Evolutionary conservation across 1,139 yeast species (phyloP), one percentile per base, ranked within the genome.

Genomic region (Scheffersomyces parashehatae): DNA sequence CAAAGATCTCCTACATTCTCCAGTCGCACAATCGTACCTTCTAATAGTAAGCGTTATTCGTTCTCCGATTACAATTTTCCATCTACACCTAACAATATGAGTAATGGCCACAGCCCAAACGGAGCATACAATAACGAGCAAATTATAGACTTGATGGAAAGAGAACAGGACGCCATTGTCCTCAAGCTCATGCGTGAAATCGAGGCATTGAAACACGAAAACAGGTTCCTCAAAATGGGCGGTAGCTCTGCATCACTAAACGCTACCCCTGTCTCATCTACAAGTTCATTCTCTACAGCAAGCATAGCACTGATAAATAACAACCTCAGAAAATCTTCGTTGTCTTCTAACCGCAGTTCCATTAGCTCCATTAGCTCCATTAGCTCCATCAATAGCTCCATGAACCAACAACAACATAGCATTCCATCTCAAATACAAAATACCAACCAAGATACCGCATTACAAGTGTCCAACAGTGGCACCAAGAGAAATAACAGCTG

Each of bases 101-200:
- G 7, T 20, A 20, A 20, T 20, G 8, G 26, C 9, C 26, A 20
- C 26, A 28, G 31, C 35, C 26, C n/a, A 5, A 37, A 33, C 15
- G 32, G 42, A 35, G 46, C 41, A 39, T 30, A 37, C 29, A 44
- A 38, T 38, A 48, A 41, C 28, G 83, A 77, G 38, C 79, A 78
- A 47, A 70, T 79, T 33, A 75, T 82, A 38, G 84, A 82, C 57
- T 66, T 76, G 44, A 81, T 83, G 86, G 88, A 83, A 55, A 73
- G 81, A 45, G 88, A 83, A 55, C 88, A 83, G 56, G 88, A 83
- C 53, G 85, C 83, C 3, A 79, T 82, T 31, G 88, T 82, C 7
- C 62, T 82, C 49, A 78, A 73, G 53, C 60, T 82, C 35, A 74
- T 81, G 77, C 73, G 73, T 50, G 86, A 82, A 52, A 81, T 82